Base-by-base conservation (phyloP, 805 yeast species). In the Wickerhamiella siamensis region DNA sequence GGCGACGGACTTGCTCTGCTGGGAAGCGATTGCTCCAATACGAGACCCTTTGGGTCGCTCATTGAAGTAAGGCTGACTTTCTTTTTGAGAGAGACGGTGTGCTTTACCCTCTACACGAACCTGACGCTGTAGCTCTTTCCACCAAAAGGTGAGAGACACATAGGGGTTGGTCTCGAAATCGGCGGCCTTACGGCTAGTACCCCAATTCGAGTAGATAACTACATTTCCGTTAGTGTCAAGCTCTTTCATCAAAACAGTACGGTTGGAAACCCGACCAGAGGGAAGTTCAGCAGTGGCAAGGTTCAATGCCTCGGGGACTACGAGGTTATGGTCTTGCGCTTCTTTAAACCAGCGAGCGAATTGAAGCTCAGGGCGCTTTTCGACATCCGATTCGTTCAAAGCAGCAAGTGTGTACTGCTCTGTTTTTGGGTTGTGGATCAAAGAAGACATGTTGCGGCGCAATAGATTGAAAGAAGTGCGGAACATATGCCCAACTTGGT, bases 21-120 rank as follows among this genome's bases (percentile, higher is more conserved):
- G 93, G 22, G 93, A 79, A 0, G 96, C 81, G 94, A 95, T 87
- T 0, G 98, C 98, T 24, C 98, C 97, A 47, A 91, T 76, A 56
- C 81, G 77, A 24, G 94, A 81, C 5, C 93, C 96, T 44, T 94
- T 69, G 31, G 98, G 98, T 56, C 98, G 72, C 0, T 94, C 79
- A 40, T 73, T 70, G 62, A 75, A 91, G 62, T 91, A 91, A 38
- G 78, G 67, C 51, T 79, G 75, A 4, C 83, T 73, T 24, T 80
- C 83, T 52, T 81, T 87, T 44, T 77, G 67, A 21, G 75, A 66
- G 34, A 87, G 81, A 47, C 69, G 72, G 59, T 82, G 93, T 51
- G 83, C 76, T 8, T 64, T 49, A 26, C 98, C 98, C 60, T 91
- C 97, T 6, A 91, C 78, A 47, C 98, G 72, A 4, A 91, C 94